These are phyloP conservation scores for Rozella allomycis DNA, from an alignment of 371 early-diverging fungal genomes.

Conservation along the genomic window DNA sequence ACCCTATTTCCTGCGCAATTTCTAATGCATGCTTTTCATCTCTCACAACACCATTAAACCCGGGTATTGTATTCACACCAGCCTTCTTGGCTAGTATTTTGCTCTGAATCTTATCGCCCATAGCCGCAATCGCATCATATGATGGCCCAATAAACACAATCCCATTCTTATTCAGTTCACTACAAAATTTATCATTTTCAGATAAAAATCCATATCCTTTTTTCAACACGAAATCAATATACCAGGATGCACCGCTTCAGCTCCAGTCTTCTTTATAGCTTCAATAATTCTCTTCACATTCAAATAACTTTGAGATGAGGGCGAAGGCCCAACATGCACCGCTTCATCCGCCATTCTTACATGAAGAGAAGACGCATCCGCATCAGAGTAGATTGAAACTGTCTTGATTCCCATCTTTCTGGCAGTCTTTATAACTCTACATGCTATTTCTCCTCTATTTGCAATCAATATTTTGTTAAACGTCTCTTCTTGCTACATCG, in stretches of 20 bases:
- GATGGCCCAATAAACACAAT: conserved; percentile 57
- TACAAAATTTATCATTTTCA: conserved; percentile 52
- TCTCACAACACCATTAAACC: conserved; percentile 62
- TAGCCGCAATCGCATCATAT: conserved; percentile 52
- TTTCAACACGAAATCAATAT: neutral
- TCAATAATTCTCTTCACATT: conserved; percentile 35
- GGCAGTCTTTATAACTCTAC: conserved; percentile 46
- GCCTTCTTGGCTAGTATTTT: conserved; percentile 68
- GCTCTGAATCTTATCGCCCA: conserved; percentile 80
- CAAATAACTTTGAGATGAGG: conserved; percentile 46
- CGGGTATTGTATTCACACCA: conserved; percentile 66
- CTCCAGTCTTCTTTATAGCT: conserved; percentile 32
- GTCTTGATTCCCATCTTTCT: conserved; percentile 44
- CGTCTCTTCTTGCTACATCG: too few relatives aligned
- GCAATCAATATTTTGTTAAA: conserved; percentile 88
- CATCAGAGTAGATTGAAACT: conserved; percentile 80
- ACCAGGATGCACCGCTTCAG: conserved; percentile 58
- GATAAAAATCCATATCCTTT: conserved; percentile 72
- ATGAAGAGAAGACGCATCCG: conserved; percentile 57
- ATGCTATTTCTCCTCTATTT: conserved; percentile 72
- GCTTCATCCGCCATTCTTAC: conserved; percentile 67
- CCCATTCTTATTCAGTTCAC: conserved; percentile 36
- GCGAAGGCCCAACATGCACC: conserved; percentile 41
- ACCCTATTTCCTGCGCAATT: conserved; percentile 38
- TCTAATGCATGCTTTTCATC: conserved; percentile 42